phyloP scores from a whole-genome alignment of 306 rosid genomes.

The Fragaria iinumae region DNA sequence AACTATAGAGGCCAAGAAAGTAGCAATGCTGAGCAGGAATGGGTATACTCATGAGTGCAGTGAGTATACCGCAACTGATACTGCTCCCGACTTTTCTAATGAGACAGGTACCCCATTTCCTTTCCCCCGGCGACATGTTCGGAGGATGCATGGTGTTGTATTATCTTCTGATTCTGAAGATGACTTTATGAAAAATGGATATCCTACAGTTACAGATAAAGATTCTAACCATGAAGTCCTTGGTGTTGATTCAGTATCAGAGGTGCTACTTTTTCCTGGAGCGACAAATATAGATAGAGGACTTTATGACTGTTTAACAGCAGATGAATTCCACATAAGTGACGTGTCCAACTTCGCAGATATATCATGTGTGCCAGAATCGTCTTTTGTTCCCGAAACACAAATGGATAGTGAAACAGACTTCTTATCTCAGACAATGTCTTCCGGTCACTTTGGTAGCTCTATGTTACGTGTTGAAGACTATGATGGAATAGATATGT shows the following conservation, averaged over 20 bases:
- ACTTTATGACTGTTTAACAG: slow-evolving; percentile 36
- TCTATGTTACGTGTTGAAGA: slow-evolving; percentile 20
- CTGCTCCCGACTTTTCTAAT: slow-evolving; percentile 41
- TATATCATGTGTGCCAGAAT: slow-evolving; percentile 60
- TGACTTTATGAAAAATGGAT: slow-evolving; percentile 30
- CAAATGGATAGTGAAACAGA: slow-evolving; percentile 40
- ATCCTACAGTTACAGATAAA: slow-evolving; percentile 22
- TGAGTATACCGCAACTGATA: slow-evolving; percentile 45
- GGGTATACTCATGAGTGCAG: slow-evolving; percentile 47
- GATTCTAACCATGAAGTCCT: slow-evolving; percentile 32
- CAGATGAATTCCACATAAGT: slow-evolving; percentile 30
- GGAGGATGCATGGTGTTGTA: slow-evolving; percentile 45
- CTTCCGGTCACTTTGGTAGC: slow-evolving; percentile 35
- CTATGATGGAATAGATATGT: slow-evolving; percentile 35
- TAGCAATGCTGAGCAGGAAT: slow-evolving; percentile 52
- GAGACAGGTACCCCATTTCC: slow-evolving; percentile 43
- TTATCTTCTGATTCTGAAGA: slow-evolving; percentile 71
- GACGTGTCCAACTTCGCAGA: slow-evolving; percentile 44
- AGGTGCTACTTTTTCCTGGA: slow-evolving; percentile 34
- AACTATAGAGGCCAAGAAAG: slow-evolving; percentile 49
- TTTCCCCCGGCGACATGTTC: slow-evolving; percentile 31
- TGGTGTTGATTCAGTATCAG: slow-evolving; percentile 30
- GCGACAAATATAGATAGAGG: slow-evolving; percentile 33
- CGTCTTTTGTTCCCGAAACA: slow-evolving; percentile 60
- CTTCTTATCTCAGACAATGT: slow-evolving; percentile 34